Base-by-base conservation (phyloP, 1,139 yeast species). In the Lizanozyma gosingica region DNA sequence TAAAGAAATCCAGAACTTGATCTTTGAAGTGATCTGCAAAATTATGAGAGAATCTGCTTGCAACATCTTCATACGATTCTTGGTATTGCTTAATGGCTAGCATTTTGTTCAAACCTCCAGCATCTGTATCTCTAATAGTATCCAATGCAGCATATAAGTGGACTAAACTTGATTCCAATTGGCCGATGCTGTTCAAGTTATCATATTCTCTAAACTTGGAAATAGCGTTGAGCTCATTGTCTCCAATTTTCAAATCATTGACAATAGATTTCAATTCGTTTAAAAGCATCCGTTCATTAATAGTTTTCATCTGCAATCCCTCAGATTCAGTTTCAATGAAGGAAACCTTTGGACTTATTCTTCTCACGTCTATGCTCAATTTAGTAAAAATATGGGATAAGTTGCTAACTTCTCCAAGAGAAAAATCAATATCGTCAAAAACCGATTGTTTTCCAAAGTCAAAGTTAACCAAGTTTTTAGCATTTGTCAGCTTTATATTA, bases 291-390 rank as follows among this genome's bases (percentile, higher is more conserved):
- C 85, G 85, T 57, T 85, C 86, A 59, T 90, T 90, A 34, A 86
- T 80, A 3, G 92, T 78, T 50, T 81, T 83, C 3, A 88, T 83
- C 60, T 90, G 97, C 32, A 88, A 62, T 39, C 96, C 96, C 50
- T 81, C 79, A 1, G 88, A 80, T 53, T 84, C 85, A 36, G 71
- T 67, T 55, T 88, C 96, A 39, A 88, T 81, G 41, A 73, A 74
- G 38, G 75, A 72, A 40, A 88, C 78, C 45, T 84, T 92, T 4
- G 78, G 78, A 3, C 80, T 73, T 39, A 86, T 49, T 35, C 59
- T 52, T 40, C 61, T 63, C 45, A 70, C 65, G 41, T 62, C 67
- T 18, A 67, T 53, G 44, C 69, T 75, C 71, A 67, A 65, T 40
- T 57, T 63, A 45, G 65, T 67, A 54, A 71, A 71, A 16, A 69